These are phyloP conservation scores for Debaryomyces sp. DNA, from an alignment of 1,139 yeast genomes.

Conservation along the genomic window DNA sequence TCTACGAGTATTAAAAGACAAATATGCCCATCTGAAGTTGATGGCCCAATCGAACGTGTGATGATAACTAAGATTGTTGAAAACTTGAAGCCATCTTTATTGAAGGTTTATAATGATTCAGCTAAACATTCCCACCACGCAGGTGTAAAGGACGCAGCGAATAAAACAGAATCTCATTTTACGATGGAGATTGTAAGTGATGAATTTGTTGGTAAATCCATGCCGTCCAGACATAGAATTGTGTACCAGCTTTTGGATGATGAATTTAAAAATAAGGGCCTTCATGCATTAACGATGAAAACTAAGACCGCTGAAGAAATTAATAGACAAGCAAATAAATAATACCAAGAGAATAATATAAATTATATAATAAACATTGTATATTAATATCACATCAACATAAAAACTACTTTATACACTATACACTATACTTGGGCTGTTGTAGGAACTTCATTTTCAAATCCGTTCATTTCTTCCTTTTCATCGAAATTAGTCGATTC, in stretches of 20 bases:
- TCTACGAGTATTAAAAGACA: conserved; percentile 11
- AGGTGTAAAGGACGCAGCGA: conserved; percentile 74
- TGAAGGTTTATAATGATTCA: conserved; percentile 77
- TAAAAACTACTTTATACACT: conserved; percentile 1
- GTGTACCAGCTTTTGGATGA: conserved; percentile 71
- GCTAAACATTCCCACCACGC: conserved; percentile 88
- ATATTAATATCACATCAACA: conserved; percentile 6
- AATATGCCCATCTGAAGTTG: conserved; percentile 18
- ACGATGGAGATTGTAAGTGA: conserved; percentile 71
- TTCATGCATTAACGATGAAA: conserved; percentile 88
- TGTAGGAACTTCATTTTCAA: conserved; percentile 6
- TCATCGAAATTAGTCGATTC: conserved; percentile 25
- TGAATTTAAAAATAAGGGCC: conserved; percentile 69
- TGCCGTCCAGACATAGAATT: conserved; percentile 80
- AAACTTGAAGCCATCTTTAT: conserved; percentile 51
- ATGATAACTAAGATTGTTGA: conserved; percentile 50
- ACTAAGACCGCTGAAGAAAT: conserved; percentile 76
- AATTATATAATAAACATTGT: conserved; percentile 7
- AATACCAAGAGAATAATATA: not conserved
- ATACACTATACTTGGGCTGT: conserved; percentile 1
- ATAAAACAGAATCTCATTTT: conserved; percentile 86
- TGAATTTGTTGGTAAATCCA: conserved; percentile 62
- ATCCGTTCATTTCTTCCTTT: conserved; percentile 14
- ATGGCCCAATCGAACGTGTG: conserved; percentile 57
- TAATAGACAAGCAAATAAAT: conserved; percentile 21